Base-by-base conservation (phyloP, 2,329 filamentous ascomycete genomes). In the Diplodia mutila region DNA sequence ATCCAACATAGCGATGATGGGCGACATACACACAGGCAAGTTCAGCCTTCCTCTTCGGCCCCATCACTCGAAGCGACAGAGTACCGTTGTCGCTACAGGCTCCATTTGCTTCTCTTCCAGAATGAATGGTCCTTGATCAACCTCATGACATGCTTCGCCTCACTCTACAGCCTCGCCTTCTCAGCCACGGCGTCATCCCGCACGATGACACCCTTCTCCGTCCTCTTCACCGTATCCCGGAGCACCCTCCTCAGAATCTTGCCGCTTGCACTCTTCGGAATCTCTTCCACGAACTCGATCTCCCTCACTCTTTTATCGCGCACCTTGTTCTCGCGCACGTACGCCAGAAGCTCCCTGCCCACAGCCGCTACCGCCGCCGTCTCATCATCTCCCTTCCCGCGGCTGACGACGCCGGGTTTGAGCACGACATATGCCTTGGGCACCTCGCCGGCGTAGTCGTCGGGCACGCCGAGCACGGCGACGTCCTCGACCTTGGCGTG, bases 401-500 rank as follows among this genome's bases (percentile, higher is more conserved):
- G 7, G 8, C 14, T 18, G 42, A 21, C 42, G 42, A 46, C 42
- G 6, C 42, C 42, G n/a, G 75, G 70, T 68, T 80, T 80, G 6
- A 81, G 73, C 27, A 80, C 79, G 5, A 84, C 75, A 66, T 80
- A 84, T 1, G 82, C 82, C 67, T 83, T 75, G 0, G 82, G 81
- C 3, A 82, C 71, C 71, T 84, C 82, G 1, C 77, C 78, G 12
- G 85, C 80, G 61, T 85, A 84, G 4, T 88, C 85, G 68, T 88
- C 84, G 1, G 75, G 75, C 8, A 87, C 78, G 0, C 84, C 84
- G 53, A 87, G 76, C 0, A 88, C 85, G 0, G 87, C 87, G 1
- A 80, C 83, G 72, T 90, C 87, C 49, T 85, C 84, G 0, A 90
- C 84, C 16, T 80, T 80, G 0, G 77, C 73, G 69, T 90, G 86